Base-by-base conservation (phyloP, 2,329 filamentous ascomycete genomes). In the Decorospora gaudefroyi region DNA sequence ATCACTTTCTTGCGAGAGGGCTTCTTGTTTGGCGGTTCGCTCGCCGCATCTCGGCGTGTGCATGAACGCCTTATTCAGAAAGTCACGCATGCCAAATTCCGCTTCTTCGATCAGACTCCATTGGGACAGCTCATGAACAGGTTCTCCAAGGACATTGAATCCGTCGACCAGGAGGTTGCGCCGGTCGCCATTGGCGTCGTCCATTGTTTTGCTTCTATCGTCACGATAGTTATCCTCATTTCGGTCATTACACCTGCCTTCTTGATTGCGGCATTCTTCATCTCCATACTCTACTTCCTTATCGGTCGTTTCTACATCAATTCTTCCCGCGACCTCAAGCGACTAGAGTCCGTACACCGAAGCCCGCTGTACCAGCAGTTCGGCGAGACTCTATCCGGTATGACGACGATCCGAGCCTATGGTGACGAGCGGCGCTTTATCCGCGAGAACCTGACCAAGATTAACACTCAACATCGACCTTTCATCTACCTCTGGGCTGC, bases 341-440 rank as follows among this genome's bases (percentile, higher is more conserved):
- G 93, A 34, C 76, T 99, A 5, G 95, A 99, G 69, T 96, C 92
- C 5, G 85, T 97, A 1, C 89, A 96, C 69, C 82, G 92, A 64
- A 97, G 91, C 69, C 93, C 93, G 1, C 76, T 99, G 5, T 99
- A 96, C 74, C 93, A 99, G 71, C 93, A 97, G 59, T 99, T 99
- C 57, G 92, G 93, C 52, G 93, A 99, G 74, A 97, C 95, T 0
- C 75, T 99, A 12, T 89, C 85, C 36, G 93, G 93, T 18, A 93
- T 99, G 70, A 95, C 92, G 3, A 99, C 93, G 0, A 99, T 99
- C 58, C 86, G 95, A 63, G 93, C 93, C 1, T 99, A 97, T 62
- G 90, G 92, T 23, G 92, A 96, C 59, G 90, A 96, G 69, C 82
- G 88, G 40, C 85, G 93, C 23, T 99, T 99, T 70, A 88, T 96